These are phyloP conservation scores for Bretziella fagacearum DNA, from an alignment of 2,329 filamentous ascomycete species.

Conservation along the genomic window DNA sequence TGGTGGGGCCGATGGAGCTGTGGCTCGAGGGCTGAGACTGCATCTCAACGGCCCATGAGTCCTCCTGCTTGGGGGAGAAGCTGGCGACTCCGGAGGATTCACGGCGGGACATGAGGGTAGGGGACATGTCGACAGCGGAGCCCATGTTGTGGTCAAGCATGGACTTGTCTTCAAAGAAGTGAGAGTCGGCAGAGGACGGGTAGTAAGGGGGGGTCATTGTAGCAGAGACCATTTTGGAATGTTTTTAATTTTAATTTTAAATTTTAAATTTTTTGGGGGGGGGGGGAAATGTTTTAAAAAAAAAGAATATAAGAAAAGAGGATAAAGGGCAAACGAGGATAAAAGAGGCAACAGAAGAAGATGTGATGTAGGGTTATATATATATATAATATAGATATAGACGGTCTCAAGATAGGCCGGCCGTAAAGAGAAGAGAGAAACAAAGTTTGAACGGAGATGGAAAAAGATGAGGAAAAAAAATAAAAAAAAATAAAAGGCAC, in stretches of 20 bases:
- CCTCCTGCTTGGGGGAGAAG: slow-evolving; percentile 48
- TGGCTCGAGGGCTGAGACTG: slow-evolving; percentile 47
- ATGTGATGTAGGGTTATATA: neutral
- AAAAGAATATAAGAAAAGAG: neutral
- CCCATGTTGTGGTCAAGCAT: slow-evolving; percentile 26
- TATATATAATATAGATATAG: too few species aligned
- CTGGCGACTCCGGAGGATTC: slow-evolving; percentile 40
- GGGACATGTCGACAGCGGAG: slow-evolving; percentile 43
- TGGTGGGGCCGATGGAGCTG: slow-evolving; percentile 21
- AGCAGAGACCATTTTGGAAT: slow-evolving; percentile 9
- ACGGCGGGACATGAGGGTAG: slow-evolving; percentile 44
- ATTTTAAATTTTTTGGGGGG: neutral
- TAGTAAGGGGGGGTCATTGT: slow-evolving; percentile 4
- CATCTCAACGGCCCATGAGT: slow-evolving; percentile 47
- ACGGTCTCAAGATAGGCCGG: too few species aligned
- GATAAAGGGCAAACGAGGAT: neutral
- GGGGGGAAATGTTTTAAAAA: neutral
- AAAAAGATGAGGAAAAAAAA: neutral
- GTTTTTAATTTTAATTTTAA: too few species aligned
- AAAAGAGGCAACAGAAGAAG: neutral
- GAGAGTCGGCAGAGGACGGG: neutral
- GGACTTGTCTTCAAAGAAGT: slow-evolving; percentile 7
- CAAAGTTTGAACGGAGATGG: too few species aligned
- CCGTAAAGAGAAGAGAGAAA: too few species aligned
- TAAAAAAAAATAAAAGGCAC: slow-evolving; percentile 1